Base-by-base conservation (phyloP, 2,329 filamentous ascomycete genomes). In the Dichotomopilus funicola region DNA sequence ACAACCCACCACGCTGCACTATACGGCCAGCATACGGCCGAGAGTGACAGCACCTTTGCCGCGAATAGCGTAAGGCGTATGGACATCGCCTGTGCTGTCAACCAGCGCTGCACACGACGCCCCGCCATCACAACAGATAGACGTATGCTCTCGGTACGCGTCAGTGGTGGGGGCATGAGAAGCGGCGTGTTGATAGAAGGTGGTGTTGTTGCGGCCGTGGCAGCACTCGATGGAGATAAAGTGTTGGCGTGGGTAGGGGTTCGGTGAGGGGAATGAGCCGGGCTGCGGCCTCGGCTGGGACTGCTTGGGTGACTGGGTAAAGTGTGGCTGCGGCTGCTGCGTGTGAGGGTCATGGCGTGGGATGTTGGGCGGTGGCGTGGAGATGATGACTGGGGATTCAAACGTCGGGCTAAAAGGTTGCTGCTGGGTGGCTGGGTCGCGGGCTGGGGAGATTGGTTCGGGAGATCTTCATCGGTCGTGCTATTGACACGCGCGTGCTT, bases 1-100 rank as follows among this genome's bases (percentile, higher is more conserved):
- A 54, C 12, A 1, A 58, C 27, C 5, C 9, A 41, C 53, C 55
- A 53, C n/a, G 40, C 47, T 1, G 55, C 50, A 33, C 57, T 61
- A 33, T 53, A 61, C 38, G 59, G 59, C 59, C 59, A 61, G 13
- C 55, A 64, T 6, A 49, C 55, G 54, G 50, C 59, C 34, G 58
- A 61, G 8, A 94, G 71, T 0, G 82, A 82, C 10, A 78, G 71
- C 7, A 91, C 71, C 69, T 95, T 96, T 49, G 79, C 61, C 5
- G 86, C 67, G 63, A 95, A 91, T 1, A 91, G 63, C 1, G 70
- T 63, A 2, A 89, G 70, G 48, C 85, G 85, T 19, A 79, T 60
- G 5, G 73, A 52, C 49, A 70, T 67, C 6, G 61, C 62, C 59
- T 72, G 68, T 37, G 56, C 66, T 6, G 53, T 56, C 43, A 61